phyloP scores from a whole-genome alignment of 1,284 basidiomycete genomes.

The Apiotrichum siamense region DNA sequence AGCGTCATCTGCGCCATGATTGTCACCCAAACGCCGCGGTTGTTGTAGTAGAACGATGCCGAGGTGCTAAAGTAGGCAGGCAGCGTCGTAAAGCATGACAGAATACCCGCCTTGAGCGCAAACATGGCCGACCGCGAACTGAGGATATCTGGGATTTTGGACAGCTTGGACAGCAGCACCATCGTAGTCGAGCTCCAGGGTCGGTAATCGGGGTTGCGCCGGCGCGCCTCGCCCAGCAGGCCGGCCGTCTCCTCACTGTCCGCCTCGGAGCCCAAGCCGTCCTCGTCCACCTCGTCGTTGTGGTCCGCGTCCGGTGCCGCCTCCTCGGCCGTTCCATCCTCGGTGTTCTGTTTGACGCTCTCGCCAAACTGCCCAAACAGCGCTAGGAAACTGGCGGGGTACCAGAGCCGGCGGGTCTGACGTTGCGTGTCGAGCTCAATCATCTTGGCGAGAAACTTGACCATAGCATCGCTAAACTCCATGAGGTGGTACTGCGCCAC shows the following conservation, averaged over 20 bases:
- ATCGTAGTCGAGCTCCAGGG: slow-evolving; percentile 37
- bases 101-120: slow-evolving; percentile 68
- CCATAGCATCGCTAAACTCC: slow-evolving; percentile 52
- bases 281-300: slow-evolving; percentile 21
- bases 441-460: slow-evolving; percentile 54
- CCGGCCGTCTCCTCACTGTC: slow-evolving; percentile 15
- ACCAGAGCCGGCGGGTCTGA: slow-evolving; percentile 58
- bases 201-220: slow-evolving; percentile 45
- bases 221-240: slow-evolving; percentile 32
- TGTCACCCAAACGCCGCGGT: slow-evolving; percentile 40
- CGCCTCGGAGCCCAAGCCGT: slow-evolving; percentile 16
- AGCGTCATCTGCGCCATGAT: slow-evolving; percentile 29
- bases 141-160: slow-evolving; percentile 27
- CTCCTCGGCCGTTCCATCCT: slow-evolving; percentile 1
- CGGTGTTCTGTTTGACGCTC: background rate
- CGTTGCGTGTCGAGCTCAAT: slow-evolving; percentile 57
- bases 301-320: slow-evolving; percentile 1
- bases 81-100: slow-evolving; percentile 53
- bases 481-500: slow-evolving; percentile 69
- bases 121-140: slow-evolving; percentile 53
- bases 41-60: slow-evolving; percentile 41
- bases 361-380: slow-evolving; percentile 24
- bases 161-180: slow-evolving; percentile 31
- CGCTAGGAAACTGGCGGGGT: slow-evolving; percentile 52
- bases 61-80: slow-evolving; percentile 38